Conservation (phyloP, 2,329 filamentous ascomycete species). For the Colletotrichum filicis region DNA sequence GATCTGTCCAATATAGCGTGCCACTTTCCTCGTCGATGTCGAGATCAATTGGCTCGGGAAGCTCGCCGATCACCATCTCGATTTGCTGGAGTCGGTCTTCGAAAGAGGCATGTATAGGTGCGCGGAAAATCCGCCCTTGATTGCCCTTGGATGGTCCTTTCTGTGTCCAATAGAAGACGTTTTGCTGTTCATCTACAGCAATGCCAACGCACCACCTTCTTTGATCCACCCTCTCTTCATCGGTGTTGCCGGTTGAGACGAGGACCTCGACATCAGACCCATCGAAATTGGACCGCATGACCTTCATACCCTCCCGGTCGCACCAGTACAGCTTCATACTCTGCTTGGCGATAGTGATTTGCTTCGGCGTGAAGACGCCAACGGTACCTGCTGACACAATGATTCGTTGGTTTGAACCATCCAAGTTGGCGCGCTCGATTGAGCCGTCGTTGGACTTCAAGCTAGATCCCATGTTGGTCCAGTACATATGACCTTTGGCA, state of each 20-base stretch:
- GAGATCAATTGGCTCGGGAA: conserved; percentile 18
- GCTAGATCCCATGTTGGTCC: conserved; percentile 22
- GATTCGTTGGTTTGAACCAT: conserved; percentile 1
- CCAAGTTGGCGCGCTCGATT: conserved; percentile 18
- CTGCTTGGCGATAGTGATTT: conserved; percentile 15
- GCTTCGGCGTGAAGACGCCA: conserved; percentile 23
- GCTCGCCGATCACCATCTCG: not conserved
- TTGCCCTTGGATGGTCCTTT: conserved; percentile 19
- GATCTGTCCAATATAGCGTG: conserved; percentile 18
- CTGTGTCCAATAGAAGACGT: conserved; percentile 19
- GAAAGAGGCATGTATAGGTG: not conserved
- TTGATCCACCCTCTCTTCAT: conserved; percentile 3
- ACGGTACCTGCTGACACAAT: not conserved
- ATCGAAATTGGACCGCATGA: conserved; percentile 18
- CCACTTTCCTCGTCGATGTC: conserved; percentile 5
- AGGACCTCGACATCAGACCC: conserved; percentile 12
- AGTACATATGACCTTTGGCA: conserved; percentile 16
- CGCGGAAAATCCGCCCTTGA: conserved; percentile 12
- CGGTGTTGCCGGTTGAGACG: conserved; percentile 4
- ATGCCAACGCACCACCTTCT: conserved; percentile 16
- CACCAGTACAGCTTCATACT: conserved; percentile 23
- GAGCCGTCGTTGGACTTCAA: conserved; percentile 19
- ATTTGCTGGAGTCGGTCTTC: not conserved
- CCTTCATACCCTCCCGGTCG: conserved; percentile 22
- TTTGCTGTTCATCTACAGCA: conserved; percentile 10